Percentiles rank a stretch among this genome's conserved stretches.
Conservation (phyloP, 73 alveolate species). For the Paramecium tetraurelia region DNA sequence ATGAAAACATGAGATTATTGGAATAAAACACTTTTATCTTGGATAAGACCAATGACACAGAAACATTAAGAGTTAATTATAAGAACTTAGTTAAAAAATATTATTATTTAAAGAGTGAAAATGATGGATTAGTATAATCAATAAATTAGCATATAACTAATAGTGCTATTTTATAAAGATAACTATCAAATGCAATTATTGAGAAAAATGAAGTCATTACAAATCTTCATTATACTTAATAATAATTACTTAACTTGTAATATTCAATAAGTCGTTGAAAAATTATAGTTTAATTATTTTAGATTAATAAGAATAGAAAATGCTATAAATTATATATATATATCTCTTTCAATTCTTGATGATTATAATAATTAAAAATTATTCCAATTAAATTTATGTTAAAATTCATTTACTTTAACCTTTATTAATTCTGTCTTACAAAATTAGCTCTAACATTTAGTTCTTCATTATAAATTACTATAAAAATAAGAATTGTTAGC, state of each 20-base stretch:
- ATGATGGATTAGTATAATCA: not conserved
- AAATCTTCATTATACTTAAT: constrained; percentile 1
- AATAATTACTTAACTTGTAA: not conserved
- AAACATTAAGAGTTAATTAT: constrained; percentile 26
- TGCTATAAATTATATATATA: no score
- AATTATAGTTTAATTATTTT: not conserved
- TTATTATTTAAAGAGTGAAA: not conserved
- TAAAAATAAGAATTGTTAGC: no score
- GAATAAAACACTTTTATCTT: constrained; percentile 32
- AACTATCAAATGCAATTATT: not conserved
- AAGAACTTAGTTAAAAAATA: constrained; percentile 14
- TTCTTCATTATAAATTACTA: no score
- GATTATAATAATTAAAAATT: no score
- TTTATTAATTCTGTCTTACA: no score
- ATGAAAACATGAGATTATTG: constrained; percentile 5
- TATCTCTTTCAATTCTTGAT: no score
- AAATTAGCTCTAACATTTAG: no score
- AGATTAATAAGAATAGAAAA: not conserved
- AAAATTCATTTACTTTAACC: no score
- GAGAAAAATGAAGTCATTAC: constrained; percentile 29
- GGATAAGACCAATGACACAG: constrained; percentile 37
- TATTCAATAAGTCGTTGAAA: not conserved
- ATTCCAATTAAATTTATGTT: no score
- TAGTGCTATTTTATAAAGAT: not conserved
- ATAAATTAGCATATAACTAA: not conserved